phyloP scores from a whole-genome alignment of 495 filamentous ascomycete species.

The Penicillium verhagenii region DNA sequence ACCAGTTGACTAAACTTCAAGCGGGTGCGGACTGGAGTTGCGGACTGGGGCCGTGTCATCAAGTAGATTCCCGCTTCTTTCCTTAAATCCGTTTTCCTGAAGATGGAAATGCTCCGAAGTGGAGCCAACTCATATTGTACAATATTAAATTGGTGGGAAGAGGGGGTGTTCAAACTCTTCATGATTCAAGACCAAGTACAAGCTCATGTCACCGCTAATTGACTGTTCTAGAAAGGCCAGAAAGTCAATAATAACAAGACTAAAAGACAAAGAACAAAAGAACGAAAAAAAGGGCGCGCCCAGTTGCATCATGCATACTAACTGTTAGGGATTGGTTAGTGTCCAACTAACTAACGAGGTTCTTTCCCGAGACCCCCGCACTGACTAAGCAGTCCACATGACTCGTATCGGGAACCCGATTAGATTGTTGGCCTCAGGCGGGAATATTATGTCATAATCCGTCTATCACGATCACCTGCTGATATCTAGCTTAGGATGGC shows the following conservation, averaged over 20 bases:
- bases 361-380: neutral
- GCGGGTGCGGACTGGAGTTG: no score
- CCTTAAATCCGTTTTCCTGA: conserved; percentile 4
- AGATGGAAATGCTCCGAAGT: conserved; percentile 15
- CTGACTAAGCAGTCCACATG: conserved; percentile 6
- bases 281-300: no score
- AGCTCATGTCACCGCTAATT: neutral
- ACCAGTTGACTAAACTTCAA: no score
- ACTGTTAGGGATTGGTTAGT: no score
- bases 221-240: neutral
- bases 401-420: conserved; percentile 6
- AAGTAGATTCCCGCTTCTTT: conserved; percentile 4
- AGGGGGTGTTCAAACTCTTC: neutral
- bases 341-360: neutral
- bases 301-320: neutral
- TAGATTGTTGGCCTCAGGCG: neutral
- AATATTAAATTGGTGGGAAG: neutral
- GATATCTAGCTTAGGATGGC: neutral
- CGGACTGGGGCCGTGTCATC: conserved; percentile 6
- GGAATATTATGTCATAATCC: conserved; percentile 4
- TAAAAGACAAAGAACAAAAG: no score
- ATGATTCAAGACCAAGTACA: neutral
- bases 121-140: conserved; percentile 4
- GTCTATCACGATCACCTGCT: conserved; percentile 3
- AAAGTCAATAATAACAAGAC: no score